Percentiles rank a stretch among this genome's conserved stretches.
These are phyloP conservation scores for Thalassiosira livingstoniorum DNA, from an alignment of 352 stramenopile genomes.

Conservation along the genomic window DNA sequence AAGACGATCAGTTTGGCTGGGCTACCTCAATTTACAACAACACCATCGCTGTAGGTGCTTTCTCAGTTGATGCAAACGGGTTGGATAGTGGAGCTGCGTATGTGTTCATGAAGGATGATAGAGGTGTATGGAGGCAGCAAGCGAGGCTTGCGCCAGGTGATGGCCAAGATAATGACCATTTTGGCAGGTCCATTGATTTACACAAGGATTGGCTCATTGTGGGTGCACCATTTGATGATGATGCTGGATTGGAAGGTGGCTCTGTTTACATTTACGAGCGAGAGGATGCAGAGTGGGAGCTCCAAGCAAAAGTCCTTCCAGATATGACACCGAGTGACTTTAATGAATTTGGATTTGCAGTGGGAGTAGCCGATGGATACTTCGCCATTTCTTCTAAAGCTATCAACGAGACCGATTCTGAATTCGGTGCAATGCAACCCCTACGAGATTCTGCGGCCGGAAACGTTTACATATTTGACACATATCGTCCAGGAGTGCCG, in stretches of 20 bases:
- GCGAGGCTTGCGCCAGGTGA: conserved; percentile 23
- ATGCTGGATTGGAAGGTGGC: conserved; percentile 29
- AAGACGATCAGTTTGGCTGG: conserved; percentile 48
- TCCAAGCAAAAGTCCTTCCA: conserved; percentile 30
- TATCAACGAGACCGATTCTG: conserved; percentile 13
- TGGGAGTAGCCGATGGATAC: conserved; percentile 28
- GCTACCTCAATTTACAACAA: conserved; percentile 38
- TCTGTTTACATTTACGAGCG: conserved; percentile 37
- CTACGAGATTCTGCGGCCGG: conserved; percentile 4
- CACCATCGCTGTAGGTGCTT: conserved; percentile 47
- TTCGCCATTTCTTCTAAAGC: conserved; percentile 33
- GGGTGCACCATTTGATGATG: conserved; percentile 36
- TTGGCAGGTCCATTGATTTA: conserved; percentile 39
- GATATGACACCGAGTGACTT: conserved; percentile 17
- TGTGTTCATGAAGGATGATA: conserved; percentile 37
- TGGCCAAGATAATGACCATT: conserved; percentile 46
- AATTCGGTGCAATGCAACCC: no score
- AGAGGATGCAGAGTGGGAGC: conserved; percentile 16
- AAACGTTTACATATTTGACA: conserved; percentile 36
- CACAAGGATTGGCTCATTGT: conserved; percentile 38
- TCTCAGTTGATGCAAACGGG: conserved; percentile 32
- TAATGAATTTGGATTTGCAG: conserved; percentile 35
- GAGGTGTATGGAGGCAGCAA: conserved; percentile 29
- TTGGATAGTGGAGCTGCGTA: conserved; percentile 28
- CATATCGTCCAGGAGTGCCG: conserved; percentile 12